phyloP scores from a whole-genome alignment of 768 basidiomycete genomes.

The Podaxis carcinomalis region DNA sequence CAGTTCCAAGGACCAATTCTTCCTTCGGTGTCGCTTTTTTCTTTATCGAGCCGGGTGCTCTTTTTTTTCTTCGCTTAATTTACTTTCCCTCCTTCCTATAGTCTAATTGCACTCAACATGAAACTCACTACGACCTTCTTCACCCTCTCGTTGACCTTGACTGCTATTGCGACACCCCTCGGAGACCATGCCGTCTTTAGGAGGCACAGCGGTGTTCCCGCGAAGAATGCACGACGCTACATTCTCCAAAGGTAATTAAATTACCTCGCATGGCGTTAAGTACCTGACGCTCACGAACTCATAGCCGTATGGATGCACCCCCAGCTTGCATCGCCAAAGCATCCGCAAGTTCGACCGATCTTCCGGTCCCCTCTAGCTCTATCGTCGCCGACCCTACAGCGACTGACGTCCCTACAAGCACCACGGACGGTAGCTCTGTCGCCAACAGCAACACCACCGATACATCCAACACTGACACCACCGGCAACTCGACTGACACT shows the following conservation, averaged over 20 bases:
- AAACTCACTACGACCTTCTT: constrained; percentile 23
- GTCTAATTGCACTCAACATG: constrained; percentile 18
- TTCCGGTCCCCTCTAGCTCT: constrained; percentile 18
- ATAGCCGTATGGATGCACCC: constrained; percentile 28
- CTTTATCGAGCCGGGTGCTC: constrained; percentile 33
- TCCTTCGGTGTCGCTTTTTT: constrained; percentile 18
- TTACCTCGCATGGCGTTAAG: constrained; percentile 1
- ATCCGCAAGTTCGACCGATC: constrained; percentile 16
- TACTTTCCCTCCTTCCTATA: neutral
- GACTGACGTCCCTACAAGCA: constrained; percentile 12
- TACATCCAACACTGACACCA: constrained; percentile 8
- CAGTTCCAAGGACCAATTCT: neutral
- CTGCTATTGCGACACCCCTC: constrained; percentile 27
- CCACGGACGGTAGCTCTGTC: constrained; percentile 9
- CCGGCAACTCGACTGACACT: constrained; percentile 7
- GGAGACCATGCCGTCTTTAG: constrained; percentile 30
- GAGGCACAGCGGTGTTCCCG: constrained; percentile 25
- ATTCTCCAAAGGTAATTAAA: constrained; percentile 27
- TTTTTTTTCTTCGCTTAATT: constrained; percentile 19
- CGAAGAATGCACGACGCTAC: constrained; percentile 22
- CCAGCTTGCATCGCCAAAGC: constrained; percentile 25
- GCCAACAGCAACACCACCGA: neutral
- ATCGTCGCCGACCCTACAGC: constrained; percentile 16
- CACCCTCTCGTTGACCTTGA: constrained; percentile 24
- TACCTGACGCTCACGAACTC: neutral